Evolutionary conservation across 148 eudicot species (phyloP).

Genomic region (Heliamphora exappendiculata): DNA sequence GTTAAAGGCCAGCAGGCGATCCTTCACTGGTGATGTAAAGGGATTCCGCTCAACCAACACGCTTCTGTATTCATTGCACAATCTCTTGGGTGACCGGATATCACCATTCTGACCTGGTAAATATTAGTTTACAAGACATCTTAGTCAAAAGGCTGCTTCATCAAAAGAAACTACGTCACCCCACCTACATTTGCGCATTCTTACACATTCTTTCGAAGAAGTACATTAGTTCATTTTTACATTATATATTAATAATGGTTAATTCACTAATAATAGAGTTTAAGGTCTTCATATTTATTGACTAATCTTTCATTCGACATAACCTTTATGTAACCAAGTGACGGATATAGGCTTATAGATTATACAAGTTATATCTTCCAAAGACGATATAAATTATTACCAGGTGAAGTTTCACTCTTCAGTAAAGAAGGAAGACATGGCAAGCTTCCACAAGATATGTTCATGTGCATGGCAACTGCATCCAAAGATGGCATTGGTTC

Average conservation of each 20-base stretch:
- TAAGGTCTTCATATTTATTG: background rate
- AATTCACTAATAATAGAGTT: background rate
- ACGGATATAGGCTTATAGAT: background rate
- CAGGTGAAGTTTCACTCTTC: slow-evolving; percentile 49
- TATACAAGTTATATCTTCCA: background rate
- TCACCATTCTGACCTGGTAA: slow-evolving; percentile 72
- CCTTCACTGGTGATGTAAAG: slow-evolving; percentile 90
- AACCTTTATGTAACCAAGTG: background rate
- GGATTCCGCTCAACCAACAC: slow-evolving; percentile 80
- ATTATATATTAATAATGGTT: background rate
- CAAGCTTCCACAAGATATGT: slow-evolving; percentile 60
- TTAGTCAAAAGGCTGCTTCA: background rate
- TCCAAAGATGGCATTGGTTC: slow-evolving; percentile 98
- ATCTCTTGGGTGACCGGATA: slow-evolving; percentile 82
- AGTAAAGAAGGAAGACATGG: slow-evolving; percentile 50
- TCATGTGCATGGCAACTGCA: slow-evolving; percentile 70
- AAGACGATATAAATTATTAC: slow-evolving; percentile 27
- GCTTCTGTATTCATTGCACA: slow-evolving; percentile 77
- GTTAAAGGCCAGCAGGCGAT: slow-evolving; percentile 53
- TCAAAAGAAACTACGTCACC: background rate
- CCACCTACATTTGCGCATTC: background rate
- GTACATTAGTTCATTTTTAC: background rate
- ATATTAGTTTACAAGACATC: slow-evolving; percentile 7
- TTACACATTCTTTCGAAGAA: background rate
- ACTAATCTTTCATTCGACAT: background rate